These are phyloP conservation scores for Fragilariopsis cylindrus DNA, from an alignment of 108 stramenopile species.

Conservation along the genomic window DNA sequence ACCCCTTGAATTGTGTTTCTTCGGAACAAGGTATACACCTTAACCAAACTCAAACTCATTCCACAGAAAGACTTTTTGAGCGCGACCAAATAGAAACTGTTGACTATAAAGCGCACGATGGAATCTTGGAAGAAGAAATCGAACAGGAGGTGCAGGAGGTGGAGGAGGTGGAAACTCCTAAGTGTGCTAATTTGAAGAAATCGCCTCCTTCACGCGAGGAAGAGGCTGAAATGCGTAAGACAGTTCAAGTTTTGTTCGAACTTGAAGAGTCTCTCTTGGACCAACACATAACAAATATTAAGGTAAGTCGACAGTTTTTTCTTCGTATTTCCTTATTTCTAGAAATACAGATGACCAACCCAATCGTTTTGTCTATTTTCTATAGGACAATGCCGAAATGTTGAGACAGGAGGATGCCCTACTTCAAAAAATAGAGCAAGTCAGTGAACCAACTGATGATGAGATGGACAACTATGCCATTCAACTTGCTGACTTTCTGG, in stretches of 20 bases:
- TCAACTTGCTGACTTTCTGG: constrained; percentile 86
- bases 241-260: constrained; percentile 86
- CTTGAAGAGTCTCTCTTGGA: constrained; percentile 96
- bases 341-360: no score
- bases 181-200: neutral
- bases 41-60: neutral
- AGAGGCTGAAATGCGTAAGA: constrained; percentile 72
- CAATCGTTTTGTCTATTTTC: neutral
- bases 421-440: constrained; percentile 84
- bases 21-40: neutral
- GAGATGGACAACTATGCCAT: constrained; percentile 88
- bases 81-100: no score
- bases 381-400: constrained; percentile 91
- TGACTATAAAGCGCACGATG: neutral
- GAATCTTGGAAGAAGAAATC: neutral
- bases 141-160: neutral
- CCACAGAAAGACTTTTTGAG: no score
- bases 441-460: constrained; percentile 18
- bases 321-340: constrained; percentile 25
- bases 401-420: constrained; percentile 91
- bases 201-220: constrained; percentile 23
- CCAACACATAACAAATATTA: constrained; percentile 84
- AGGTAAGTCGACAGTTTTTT: constrained; percentile 32
- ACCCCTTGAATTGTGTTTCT: neutral
- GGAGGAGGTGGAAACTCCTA: neutral